phyloP scores from a whole-genome alignment of 208 protist genomes.

The Blechomonas ayalai region DNA sequence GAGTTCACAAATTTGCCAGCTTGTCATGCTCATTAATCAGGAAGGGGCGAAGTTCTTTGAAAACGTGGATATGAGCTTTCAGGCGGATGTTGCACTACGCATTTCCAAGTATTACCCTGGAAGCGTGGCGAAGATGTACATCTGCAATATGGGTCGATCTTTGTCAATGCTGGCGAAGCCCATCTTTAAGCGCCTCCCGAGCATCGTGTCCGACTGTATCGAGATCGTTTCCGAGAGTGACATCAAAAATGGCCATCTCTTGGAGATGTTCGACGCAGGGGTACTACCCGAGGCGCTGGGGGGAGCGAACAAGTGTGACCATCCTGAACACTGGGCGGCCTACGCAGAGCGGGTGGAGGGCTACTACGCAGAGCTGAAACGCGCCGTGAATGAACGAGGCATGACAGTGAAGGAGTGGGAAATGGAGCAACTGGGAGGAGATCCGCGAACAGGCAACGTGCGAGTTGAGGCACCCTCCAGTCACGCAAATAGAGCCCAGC shows the following conservation, averaged over 20 bases:
- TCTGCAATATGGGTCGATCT: conserved; percentile 57
- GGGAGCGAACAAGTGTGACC: conserved; percentile 48
- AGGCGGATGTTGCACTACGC: conserved; percentile 52
- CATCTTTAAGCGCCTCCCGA: conserved; percentile 42
- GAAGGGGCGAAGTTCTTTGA: conserved; percentile 36
- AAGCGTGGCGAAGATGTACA: conserved; percentile 52
- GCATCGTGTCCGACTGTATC: conserved; percentile 55
- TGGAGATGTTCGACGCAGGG: conserved; percentile 38
- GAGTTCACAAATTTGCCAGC: conserved; percentile 37
- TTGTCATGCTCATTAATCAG: conserved; percentile 67
- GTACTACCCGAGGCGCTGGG: conserved; percentile 52
- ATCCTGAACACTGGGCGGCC: conserved; percentile 20
- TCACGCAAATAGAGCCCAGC: background rate
- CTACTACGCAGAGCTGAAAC: conserved; percentile 43
- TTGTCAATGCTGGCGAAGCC: conserved; percentile 44
- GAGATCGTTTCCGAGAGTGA: conserved; percentile 35
- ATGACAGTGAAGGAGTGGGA: conserved; percentile 72
- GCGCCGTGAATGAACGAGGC: conserved; percentile 25
- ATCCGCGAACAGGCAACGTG: background rate
- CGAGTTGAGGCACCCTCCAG: too few relatives aligned
- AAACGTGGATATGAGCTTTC: conserved; percentile 62
- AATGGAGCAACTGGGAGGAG: conserved; percentile 23
- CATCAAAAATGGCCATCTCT: conserved; percentile 26
- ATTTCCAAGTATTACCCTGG: conserved; percentile 68
- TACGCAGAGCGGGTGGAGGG: conserved; percentile 32